These are phyloP conservation scores for Glycine soja DNA, from an alignment of 306 rosid genomes.

Conservation along the genomic window DNA sequence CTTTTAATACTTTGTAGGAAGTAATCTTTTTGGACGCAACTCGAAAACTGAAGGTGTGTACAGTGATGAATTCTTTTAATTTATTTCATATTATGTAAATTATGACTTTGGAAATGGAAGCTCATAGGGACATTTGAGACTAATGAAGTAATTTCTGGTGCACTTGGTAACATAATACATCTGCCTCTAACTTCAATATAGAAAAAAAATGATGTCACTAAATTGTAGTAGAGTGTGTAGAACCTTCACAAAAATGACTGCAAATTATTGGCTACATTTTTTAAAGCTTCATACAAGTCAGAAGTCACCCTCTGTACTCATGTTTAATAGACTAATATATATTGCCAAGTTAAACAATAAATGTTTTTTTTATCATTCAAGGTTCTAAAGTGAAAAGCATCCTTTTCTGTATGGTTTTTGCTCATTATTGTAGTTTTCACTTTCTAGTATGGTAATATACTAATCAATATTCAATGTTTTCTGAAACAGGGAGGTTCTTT, in stretches of 20 bases:
- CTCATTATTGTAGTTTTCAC: not conserved
- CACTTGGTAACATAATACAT: constrained; percentile 4
- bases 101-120: constrained; percentile 24
- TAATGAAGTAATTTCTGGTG: constrained; percentile 13
- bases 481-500: constrained; percentile 77
- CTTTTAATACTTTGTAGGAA: constrained; percentile 68
- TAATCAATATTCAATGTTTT: constrained; percentile 41
- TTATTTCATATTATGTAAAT: constrained; percentile 16
- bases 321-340: constrained; percentile 23
- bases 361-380: not conserved
- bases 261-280: not conserved
- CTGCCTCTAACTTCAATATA: constrained; percentile 20
- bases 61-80: constrained; percentile 21
- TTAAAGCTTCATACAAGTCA: constrained; percentile 18
- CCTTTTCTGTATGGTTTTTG: constrained; percentile 25
- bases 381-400: constrained; percentile 36
- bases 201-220: constrained; percentile 11
- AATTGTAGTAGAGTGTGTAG: not conserved
- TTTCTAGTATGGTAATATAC: constrained; percentile 23
- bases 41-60: constrained; percentile 68
- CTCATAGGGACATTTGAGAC: constrained; percentile 19
- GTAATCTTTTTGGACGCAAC: constrained; percentile 73
- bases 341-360: constrained; percentile 20
- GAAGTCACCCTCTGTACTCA: not conserved
- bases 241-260: constrained; percentile 20